phyloP scores from a whole-genome alignment of 2,329 filamentous ascomycete species.

The Boeremia exigua region DNA sequence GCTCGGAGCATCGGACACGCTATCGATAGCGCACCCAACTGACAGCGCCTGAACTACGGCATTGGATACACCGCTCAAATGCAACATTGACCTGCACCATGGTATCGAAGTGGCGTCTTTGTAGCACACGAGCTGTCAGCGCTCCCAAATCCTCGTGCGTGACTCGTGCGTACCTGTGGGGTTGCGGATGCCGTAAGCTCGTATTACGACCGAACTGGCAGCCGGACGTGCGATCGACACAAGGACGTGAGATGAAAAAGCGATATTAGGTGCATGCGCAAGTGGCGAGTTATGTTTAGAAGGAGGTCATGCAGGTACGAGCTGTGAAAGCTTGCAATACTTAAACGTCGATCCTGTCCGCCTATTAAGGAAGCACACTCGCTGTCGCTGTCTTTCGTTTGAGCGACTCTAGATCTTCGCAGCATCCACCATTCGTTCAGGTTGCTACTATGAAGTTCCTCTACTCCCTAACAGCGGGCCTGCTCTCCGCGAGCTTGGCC shows the following conservation, averaged over 20 bases:
- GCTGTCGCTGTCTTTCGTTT: constrained; percentile 4
- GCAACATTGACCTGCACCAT: constrained; percentile 10
- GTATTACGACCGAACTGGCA: constrained; percentile 13
- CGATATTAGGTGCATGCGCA: constrained; percentile 15
- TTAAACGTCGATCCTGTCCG: constrained; percentile 9
- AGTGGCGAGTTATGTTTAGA: constrained; percentile 19
- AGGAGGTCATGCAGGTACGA: constrained; percentile 8
- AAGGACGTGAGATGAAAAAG: constrained; percentile 13
- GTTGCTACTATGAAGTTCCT: constrained; percentile 28
- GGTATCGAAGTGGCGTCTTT: constrained; percentile 8
- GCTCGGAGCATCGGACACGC: not conserved
- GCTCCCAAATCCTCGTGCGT: constrained; percentile 10
- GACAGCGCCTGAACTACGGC: not conserved
- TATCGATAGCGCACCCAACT: constrained; percentile 6
- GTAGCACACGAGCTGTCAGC: constrained; percentile 2
- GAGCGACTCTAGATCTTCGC: not conserved
- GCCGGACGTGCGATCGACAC: constrained; percentile 12
- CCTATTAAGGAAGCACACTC: not conserved
- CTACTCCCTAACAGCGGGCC: constrained; percentile 23
- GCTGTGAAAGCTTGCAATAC: not conserved
- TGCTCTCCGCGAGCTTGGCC: constrained; percentile 28
- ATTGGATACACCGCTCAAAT: constrained; percentile 5
- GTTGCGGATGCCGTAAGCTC: constrained; percentile 11
- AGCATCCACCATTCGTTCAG: not conserved
- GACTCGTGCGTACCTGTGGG: constrained; percentile 11